Base-by-base conservation (phyloP, 2,329 filamentous ascomycete genomes). In the Bipolaris victoriae region DNA sequence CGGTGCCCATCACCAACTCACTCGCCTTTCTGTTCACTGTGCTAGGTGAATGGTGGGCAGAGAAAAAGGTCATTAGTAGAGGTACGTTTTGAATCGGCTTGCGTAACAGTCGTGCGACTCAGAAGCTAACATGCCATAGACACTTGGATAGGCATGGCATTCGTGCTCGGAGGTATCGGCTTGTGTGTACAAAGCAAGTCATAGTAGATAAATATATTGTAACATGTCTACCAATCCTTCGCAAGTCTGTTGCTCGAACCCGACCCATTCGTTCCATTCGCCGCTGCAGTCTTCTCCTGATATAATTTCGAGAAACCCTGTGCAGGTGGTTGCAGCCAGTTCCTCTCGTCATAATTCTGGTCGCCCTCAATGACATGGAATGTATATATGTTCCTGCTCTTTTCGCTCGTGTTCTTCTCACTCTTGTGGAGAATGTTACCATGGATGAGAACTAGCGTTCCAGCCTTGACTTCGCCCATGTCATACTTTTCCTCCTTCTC, bases 401-500 rank as follows among this genome's bases (percentile, higher is more conserved):
- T 94, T 63, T 84, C 78, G 74, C 93, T 96, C 54, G 86, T 84
- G 75, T 99, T 99, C 82, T 85, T 91, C 84, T 97, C 92, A 74
- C 93, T 97, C 86, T 96, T 96, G 78, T 99, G 95, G 79, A 98
- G 75, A 67, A 97, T 79, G 77, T 98, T 98, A 1, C 95, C 95
- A 79, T 99, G 94, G 64, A 99, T 98, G 61, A 99, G 79, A 46
- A 98, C 92, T 76, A 99, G 76, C 45, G 90, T 90, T 0, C 95
- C 95, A 0, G 93, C 92, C 80, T 93, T 94, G 52, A 98, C 92
- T 80, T 97, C 91, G 3, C 90, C 90, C 47, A 92, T 79, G 51
- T 90, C 87, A 76, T 96, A 95, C 60, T 86, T 82, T 57, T 84
- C 76, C 53, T 78, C 76, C 36, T 76, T 75, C 49, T 75, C 76